Conservation (phyloP, 2,329 filamentous ascomycete species). For the Mariannaea sp. region DNA sequence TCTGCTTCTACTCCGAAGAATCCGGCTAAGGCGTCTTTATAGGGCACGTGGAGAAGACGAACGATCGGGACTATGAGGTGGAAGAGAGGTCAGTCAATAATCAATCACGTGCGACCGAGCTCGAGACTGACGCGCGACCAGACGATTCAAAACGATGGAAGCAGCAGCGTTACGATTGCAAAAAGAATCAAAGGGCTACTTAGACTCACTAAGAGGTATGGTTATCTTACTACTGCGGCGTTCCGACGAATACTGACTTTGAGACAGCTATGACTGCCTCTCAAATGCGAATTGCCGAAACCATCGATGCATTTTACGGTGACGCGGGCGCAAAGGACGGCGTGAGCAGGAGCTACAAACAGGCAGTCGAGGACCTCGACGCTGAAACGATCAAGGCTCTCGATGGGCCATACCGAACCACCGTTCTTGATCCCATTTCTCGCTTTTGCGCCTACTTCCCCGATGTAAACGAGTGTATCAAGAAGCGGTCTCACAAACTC, state of each 20-base stretch:
- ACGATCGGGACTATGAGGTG: slow-evolving; percentile 97
- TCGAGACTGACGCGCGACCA: slow-evolving; percentile 44
- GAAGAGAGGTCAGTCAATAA: slow-evolving; percentile 72
- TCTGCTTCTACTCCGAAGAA: background rate
- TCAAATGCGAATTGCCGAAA: slow-evolving; percentile 99
- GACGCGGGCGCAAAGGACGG: slow-evolving; percentile 94
- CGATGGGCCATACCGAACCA: slow-evolving; percentile 92
- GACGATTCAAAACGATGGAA: slow-evolving; percentile 97
- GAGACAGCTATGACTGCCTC: slow-evolving; percentile 95
- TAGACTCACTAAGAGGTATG: slow-evolving; percentile 90
- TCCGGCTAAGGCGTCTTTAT: slow-evolving; percentile 21
- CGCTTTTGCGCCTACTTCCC: slow-evolving; percentile 98
- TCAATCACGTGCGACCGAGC: background rate
- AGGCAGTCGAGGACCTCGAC: slow-evolving; percentile 96
- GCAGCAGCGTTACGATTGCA: slow-evolving; percentile 88
- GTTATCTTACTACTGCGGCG: background rate
- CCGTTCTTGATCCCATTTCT: slow-evolving; percentile 92
- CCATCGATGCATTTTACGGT: slow-evolving; percentile 98
- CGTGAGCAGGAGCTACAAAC: slow-evolving; percentile 95
- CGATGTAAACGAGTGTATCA: slow-evolving; percentile 99
- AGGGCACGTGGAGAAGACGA: slow-evolving; percentile 98
- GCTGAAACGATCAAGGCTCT: slow-evolving; percentile 98
- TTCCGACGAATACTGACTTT: slow-evolving; percentile 21
- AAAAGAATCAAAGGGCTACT: slow-evolving; percentile 97
- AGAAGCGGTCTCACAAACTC: slow-evolving; percentile 97